Percentiles rank a stretch among this genome's conserved stretches.
Conservation (phyloP, 2,329 filamentous ascomycete genomes). For the Coniochaeta sp. region DNA sequence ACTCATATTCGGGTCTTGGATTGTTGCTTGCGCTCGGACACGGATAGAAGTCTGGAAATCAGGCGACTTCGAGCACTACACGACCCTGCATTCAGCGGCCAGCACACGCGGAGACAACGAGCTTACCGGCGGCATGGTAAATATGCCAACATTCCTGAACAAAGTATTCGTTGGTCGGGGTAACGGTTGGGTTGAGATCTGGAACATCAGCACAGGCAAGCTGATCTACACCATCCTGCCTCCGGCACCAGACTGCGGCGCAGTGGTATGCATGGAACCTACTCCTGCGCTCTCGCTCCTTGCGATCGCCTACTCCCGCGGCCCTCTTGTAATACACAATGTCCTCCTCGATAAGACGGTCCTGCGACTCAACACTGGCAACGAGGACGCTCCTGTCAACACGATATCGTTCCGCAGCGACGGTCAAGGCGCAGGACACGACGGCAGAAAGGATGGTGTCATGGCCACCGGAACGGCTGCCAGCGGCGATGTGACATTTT, state of each 20-base stretch:
- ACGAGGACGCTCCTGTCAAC: conserved; percentile 60
- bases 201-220: conserved; percentile 91
- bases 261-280: conserved; percentile 81
- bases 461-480: conserved; percentile 82
- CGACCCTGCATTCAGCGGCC: conserved; percentile 61
- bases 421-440: conserved; percentile 77
- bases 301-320: conserved; percentile 79
- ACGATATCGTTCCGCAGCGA: conserved; percentile 90
- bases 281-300: conserved; percentile 78
- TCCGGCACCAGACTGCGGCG: conserved; percentile 62
- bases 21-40: conserved; percentile 70
- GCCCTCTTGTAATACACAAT: conserved; percentile 74
- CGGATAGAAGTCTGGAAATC: conserved; percentile 88
- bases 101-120: conserved; percentile 52
- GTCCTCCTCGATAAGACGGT: conserved; percentile 69
- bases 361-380: conserved; percentile 61
- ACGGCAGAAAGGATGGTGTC: conserved; percentile 78
- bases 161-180: conserved; percentile 85
- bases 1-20: conserved; percentile 83
- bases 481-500: conserved; percentile 87
- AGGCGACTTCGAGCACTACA: conserved; percentile 79
- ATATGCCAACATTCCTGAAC: conserved; percentile 92
- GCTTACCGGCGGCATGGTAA: conserved; percentile 73
- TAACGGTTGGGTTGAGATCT: conserved; percentile 91
- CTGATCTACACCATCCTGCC: conserved; percentile 86